A percentile compares a stretch with the other conserved stretches of the same genome.
Conservation (phyloP, 805 yeast species). For the Ogataea sp. region DNA sequence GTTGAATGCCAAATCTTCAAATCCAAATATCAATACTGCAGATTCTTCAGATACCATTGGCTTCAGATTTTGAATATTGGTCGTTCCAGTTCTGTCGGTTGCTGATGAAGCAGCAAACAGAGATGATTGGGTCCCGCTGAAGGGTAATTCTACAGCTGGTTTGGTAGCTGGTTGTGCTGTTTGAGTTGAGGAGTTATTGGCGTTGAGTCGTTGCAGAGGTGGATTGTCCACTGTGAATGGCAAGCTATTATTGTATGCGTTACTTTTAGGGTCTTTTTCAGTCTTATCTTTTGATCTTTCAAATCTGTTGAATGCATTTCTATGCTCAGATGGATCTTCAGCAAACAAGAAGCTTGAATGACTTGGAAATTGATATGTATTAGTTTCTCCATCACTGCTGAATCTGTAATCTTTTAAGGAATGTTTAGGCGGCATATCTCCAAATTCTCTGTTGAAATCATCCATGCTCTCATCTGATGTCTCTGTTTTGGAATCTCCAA, state of each 20-base stretch:
- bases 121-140: neutral
- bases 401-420: conserved; percentile 40
- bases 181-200: neutral
- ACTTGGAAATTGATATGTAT: conserved; percentile 6
- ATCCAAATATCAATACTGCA: conserved; percentile 83
- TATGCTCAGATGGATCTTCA: conserved; percentile 37
- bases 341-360: conserved; percentile 14
- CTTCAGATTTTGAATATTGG: neutral
- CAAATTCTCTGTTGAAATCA: conserved; percentile 17
- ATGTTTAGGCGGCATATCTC: conserved; percentile 41
- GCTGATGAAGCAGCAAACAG: neutral
- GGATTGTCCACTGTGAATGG: conserved; percentile 9
- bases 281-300: conserved; percentile 13
- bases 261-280: conserved; percentile 1
- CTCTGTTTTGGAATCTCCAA: neutral
- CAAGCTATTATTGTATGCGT: conserved; percentile 4
- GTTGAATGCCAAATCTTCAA: conserved; percentile 67
- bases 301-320: conserved; percentile 35
- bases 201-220: neutral
- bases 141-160: neutral
- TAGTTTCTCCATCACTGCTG: conserved; percentile 31
- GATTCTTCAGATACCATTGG: conserved; percentile 31
- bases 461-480: conserved; percentile 6
- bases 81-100: neutral
- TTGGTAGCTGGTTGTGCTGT: conserved; percentile 2